phyloP scores from a whole-genome alignment of 805 yeast genomes.

The Citeromyces nyonsensis region DNA sequence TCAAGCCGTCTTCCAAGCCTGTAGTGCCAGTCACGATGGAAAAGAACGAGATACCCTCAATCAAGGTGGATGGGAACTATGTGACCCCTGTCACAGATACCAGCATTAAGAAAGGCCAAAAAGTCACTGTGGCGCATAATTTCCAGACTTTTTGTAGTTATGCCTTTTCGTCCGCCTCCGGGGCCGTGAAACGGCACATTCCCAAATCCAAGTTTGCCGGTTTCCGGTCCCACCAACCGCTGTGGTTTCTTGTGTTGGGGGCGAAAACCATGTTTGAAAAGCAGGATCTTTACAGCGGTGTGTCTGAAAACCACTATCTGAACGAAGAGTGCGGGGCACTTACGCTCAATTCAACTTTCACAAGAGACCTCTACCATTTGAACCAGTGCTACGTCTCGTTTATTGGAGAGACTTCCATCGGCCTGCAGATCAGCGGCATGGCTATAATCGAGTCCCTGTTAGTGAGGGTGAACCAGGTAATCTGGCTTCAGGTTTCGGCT shows the following conservation, averaged over 20 bases:
- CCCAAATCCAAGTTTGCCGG: conserved; percentile 6
- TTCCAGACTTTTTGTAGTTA: conserved; percentile 20
- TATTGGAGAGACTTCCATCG: conserved; percentile 34
- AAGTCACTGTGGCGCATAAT: conserved; percentile 11
- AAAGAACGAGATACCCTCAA: no score
- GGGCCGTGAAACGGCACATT: neutral
- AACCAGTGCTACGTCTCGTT: conserved; percentile 26
- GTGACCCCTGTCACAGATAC: no score
- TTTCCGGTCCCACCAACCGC: conserved; percentile 21
- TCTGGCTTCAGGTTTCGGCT: conserved; percentile 52
- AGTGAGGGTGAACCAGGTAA: conserved; percentile 41
- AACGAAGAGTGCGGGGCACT: conserved; percentile 4
- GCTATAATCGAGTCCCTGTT: conserved; percentile 10
- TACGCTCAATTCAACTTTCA: conserved; percentile 6
- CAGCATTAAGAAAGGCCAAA: no score
- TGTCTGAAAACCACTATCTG: conserved; percentile 8
- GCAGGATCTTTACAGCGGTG: conserved; percentile 26
- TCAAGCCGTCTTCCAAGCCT: conserved; percentile 2
- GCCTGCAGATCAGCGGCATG: conserved; percentile 23
- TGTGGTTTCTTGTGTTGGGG: conserved; percentile 38
- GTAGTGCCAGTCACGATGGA: no score
- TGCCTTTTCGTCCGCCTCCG: conserved; percentile 10
- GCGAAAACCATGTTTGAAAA: conserved; percentile 30
- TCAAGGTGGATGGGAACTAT: no score
- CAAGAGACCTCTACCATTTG: conserved; percentile 9